Conservation (phyloP, 108 stramenopile species). For the Seminavis robusta region DNA sequence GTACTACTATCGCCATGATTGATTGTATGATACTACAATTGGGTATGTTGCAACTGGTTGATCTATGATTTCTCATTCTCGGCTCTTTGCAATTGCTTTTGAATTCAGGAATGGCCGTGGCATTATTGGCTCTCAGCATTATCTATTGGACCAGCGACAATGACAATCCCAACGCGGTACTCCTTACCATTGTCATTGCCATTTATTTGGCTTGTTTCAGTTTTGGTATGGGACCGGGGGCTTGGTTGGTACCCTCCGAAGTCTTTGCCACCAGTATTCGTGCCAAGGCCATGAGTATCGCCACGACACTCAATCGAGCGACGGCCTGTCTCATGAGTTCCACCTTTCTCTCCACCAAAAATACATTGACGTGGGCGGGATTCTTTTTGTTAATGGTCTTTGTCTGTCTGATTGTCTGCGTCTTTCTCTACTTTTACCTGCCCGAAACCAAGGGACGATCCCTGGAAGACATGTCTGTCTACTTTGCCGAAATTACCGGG, state of each 20-base stretch:
- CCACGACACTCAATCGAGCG: conserved; percentile 61
- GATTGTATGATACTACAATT: background rate
- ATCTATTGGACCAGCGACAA: background rate
- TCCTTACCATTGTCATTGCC: conserved; percentile 30
- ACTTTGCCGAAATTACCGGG: conserved; percentile 65
- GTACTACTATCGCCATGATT: too few species aligned
- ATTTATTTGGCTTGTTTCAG: conserved; percentile 61
- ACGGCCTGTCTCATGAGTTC: conserved; percentile 56
- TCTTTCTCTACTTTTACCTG: conserved; percentile 48
- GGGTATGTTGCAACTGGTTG: conserved; percentile 3
- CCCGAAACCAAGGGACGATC: conserved; percentile 67
- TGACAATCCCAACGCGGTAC: conserved; percentile 1
- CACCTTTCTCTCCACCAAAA: conserved; percentile 50
- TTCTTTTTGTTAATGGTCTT: conserved; percentile 47
- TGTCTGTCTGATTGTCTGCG: conserved; percentile 32
- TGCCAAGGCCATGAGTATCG: conserved; percentile 72
- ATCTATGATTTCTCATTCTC: conserved; percentile 26
- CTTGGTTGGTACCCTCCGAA: conserved; percentile 66
- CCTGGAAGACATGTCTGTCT: conserved; percentile 62
- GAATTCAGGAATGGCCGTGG: conserved; percentile 1
- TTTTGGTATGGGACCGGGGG: conserved; percentile 61
- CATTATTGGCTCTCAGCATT: conserved; percentile 5
- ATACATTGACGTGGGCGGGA: conserved; percentile 46
- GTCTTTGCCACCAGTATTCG: conserved; percentile 58
- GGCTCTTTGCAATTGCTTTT: conserved; percentile 15